Conservation (phyloP, 2,329 filamentous ascomycete species). For the Colletotrichum melonis region DNA sequence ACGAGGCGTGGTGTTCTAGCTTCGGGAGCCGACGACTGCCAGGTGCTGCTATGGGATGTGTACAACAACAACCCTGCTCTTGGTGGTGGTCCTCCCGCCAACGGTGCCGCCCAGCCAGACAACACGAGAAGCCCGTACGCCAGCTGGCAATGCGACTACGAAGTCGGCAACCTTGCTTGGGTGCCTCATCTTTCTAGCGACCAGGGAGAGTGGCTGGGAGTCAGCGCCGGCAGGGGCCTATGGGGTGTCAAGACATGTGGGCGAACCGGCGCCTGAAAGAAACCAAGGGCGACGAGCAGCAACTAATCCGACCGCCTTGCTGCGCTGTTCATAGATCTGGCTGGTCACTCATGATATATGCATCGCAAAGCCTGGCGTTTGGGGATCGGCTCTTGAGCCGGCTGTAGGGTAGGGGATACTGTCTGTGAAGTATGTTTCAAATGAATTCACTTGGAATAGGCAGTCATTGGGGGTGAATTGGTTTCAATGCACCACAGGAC, state of each 20-base stretch:
- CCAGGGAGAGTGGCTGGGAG: constrained; percentile 85
- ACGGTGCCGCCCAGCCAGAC: constrained; percentile 63
- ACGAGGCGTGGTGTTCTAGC: constrained; percentile 87
- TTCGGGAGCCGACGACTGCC: constrained; percentile 90
- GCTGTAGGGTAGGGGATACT: constrained; percentile 2
- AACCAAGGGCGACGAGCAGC: constrained; percentile 15
- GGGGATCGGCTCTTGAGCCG: constrained; percentile 18
- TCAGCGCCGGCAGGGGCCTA: constrained; percentile 82
- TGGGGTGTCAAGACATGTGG: constrained; percentile 72
- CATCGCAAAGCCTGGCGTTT: constrained; percentile 40
- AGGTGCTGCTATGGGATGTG: constrained; percentile 94
- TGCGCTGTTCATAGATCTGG: constrained; percentile 34
- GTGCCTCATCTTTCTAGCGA: constrained; percentile 78
- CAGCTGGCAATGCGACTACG: constrained; percentile 88
- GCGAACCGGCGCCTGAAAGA: constrained; percentile 27
- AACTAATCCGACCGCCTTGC: constrained; percentile 14
- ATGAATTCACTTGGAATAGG: not conserved
- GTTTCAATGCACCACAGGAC: not conserved
- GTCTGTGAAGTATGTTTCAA: constrained; percentile 1
- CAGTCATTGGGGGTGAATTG: not conserved
- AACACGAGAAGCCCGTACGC: constrained; percentile 76
- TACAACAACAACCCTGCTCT: constrained; percentile 71
- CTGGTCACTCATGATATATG: constrained; percentile 34
- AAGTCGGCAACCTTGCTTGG: constrained; percentile 88
- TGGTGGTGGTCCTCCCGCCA: constrained; percentile 53